Conservation (phyloP, 371 early-diverging fungal genomes). For the Syncephalastrum sp. region DNA sequence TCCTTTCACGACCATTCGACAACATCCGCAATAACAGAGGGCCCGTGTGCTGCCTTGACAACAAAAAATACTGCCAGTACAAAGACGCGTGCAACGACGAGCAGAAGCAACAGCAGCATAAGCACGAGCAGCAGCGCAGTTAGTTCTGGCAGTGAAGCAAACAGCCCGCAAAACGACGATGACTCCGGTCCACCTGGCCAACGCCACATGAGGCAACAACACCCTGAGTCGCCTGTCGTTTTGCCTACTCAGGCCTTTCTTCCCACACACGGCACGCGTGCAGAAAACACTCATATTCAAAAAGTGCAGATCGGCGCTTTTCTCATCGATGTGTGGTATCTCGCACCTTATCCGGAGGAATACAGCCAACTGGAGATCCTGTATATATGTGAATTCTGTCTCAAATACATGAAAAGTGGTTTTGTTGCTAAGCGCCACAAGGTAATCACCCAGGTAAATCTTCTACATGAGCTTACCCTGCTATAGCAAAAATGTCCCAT, state of each 20-base stretch:
- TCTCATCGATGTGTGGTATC: slow-evolving; percentile 95
- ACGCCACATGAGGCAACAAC: no score
- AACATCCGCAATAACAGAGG: no score
- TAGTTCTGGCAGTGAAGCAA: no score
- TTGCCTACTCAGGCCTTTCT: slow-evolving; percentile 15
- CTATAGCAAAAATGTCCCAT: slow-evolving; percentile 72
- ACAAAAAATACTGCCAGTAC: no score
- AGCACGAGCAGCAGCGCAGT: no score
- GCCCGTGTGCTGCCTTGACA: no score
- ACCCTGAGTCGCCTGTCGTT: slow-evolving; percentile 1
- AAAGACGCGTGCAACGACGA: no score
- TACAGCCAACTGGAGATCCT: slow-evolving; percentile 69
- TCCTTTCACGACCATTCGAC: no score
- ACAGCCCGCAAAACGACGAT: no score
- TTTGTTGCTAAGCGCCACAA: slow-evolving; percentile 71
- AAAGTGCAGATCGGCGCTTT: slow-evolving; percentile 81
- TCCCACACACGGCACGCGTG: slow-evolving; percentile 12
- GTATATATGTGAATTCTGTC: slow-evolving; percentile 97
- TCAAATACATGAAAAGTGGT: slow-evolving; percentile 89
- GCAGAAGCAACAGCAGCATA: no score
- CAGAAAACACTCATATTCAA: slow-evolving; percentile 47
- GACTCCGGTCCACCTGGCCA: no score
- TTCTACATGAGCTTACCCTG: neutral
- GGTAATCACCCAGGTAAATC: slow-evolving; percentile 29
- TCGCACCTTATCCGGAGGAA: slow-evolving; percentile 98